phyloP scores from a whole-genome alignment of 2,329 filamentous ascomycete genomes.

The Chaetomium strumarium region DNA sequence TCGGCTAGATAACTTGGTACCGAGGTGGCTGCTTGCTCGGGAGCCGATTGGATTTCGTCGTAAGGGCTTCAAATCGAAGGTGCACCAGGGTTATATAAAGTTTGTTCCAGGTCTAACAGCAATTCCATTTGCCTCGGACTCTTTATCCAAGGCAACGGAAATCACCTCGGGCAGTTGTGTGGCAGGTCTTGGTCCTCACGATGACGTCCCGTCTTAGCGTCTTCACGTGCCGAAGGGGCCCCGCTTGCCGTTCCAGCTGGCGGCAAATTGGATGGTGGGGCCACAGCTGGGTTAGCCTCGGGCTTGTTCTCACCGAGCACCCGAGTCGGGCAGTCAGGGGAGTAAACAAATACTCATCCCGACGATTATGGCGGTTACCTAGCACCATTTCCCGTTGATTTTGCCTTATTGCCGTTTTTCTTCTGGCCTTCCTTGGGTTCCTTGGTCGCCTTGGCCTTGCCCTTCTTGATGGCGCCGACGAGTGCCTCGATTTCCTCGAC shows the following conservation, averaged over 20 bases:
- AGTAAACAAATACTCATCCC: neutral
- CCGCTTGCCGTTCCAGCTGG: conserved; percentile 5
- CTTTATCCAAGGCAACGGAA: no score
- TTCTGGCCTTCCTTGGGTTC: conserved; percentile 27
- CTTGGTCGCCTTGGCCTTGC: conserved; percentile 30
- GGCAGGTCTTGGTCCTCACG: neutral
- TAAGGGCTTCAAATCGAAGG: no score
- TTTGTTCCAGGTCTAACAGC: no score
- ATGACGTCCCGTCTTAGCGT: conserved; percentile 10
- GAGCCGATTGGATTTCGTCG: no score
- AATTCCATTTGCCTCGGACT: no score
- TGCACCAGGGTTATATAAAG: no score
- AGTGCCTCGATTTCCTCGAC: conserved; percentile 35
- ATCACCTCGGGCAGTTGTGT: neutral
- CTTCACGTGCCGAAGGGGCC: conserved; percentile 15
- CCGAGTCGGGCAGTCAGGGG: neutral
- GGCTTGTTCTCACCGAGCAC: conserved; percentile 3
- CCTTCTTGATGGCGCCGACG: conserved; percentile 41
- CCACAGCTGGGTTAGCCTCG: neutral
- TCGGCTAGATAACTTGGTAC: neutral
- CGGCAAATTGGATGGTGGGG: conserved; percentile 3
- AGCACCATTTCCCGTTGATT: neutral
- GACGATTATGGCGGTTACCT: neutral
- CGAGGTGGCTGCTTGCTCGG: conserved; percentile 1
- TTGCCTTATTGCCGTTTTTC: conserved; percentile 14